Evolutionary conservation across 495 filamentous ascomycete genomes (phyloP).

Genomic region (Aspergillus kassunensis): DNA sequence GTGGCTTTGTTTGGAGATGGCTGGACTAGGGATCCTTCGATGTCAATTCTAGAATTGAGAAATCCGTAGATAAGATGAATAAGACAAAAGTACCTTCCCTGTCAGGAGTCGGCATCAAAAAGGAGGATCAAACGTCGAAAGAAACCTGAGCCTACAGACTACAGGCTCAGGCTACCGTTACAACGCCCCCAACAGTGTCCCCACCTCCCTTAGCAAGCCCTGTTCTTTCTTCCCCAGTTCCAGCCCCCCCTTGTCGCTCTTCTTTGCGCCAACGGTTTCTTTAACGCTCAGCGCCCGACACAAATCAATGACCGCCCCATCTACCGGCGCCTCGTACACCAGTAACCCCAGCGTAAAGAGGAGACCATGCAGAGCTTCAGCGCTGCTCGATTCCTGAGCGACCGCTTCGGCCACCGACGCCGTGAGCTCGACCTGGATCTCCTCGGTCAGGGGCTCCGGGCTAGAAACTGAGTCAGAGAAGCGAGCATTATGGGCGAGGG

Average conservation of each 20-base stretch:
- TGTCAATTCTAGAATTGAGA: no score
- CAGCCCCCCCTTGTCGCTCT: constrained; percentile 27
- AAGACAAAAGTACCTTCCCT: no score
- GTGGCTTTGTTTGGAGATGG: no score
- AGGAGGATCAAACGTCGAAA: no score
- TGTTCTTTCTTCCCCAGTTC: constrained; percentile 33
- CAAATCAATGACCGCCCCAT: constrained; percentile 72
- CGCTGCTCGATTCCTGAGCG: constrained; percentile 58
- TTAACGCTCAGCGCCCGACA: constrained; percentile 66
- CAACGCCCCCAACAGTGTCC: no score
- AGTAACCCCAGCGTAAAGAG: constrained; percentile 69
- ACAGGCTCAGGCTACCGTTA: no score
- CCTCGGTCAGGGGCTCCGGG: constrained; percentile 59
- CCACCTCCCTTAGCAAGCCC: constrained; percentile 56
- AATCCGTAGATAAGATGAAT: no score
- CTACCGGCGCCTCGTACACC: constrained; percentile 62
- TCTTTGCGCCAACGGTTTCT: constrained; percentile 54
- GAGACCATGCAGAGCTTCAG: constrained; percentile 68
- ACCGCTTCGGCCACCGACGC: constrained; percentile 77
- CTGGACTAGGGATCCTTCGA: no score
- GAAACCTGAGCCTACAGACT: no score
- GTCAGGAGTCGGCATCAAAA: no score
- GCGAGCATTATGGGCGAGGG: constrained; percentile 62
- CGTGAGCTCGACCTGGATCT: constrained; percentile 70
- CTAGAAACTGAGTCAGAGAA: constrained; percentile 50